phyloP scores from a whole-genome alignment of 768 basidiomycete genomes.

The Hericium erinaceus region DNA sequence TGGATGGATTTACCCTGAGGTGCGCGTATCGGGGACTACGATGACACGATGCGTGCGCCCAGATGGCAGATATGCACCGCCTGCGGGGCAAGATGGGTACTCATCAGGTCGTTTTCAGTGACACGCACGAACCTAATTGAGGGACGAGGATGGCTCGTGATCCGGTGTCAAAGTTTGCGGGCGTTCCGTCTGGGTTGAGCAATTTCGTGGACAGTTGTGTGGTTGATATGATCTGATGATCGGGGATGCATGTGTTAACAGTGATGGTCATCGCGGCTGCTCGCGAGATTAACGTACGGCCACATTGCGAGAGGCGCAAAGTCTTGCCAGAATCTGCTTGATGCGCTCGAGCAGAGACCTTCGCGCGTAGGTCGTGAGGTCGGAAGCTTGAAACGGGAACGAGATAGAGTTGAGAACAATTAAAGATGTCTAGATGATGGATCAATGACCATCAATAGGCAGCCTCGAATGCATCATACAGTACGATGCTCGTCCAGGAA shows the following conservation, averaged over 20 bases:
- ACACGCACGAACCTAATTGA: conserved; percentile 39
- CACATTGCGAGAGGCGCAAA: conserved; percentile 30
- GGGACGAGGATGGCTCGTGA: conserved; percentile 58
- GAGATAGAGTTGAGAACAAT: conserved; percentile 61
- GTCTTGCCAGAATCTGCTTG: conserved; percentile 42
- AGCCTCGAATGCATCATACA: conserved; percentile 22
- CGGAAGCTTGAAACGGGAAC: conserved; percentile 51
- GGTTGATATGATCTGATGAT: conserved; percentile 41
- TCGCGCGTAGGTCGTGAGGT: conserved; percentile 30
- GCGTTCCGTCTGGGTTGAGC: conserved; percentile 50
- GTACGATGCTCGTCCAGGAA: conserved; percentile 36
- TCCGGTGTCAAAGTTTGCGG: conserved; percentile 59
- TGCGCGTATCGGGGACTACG: conserved; percentile 31
- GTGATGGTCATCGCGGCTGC: neutral
- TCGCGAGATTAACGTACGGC: conserved; percentile 1
- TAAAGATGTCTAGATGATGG: conserved; percentile 36
- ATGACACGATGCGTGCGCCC: conserved; percentile 34
- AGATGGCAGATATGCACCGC: conserved; percentile 32
- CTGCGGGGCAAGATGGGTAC: conserved; percentile 11
- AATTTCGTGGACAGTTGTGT: conserved; percentile 66
- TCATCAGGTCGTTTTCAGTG: neutral
- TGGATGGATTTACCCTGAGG: conserved; percentile 28
- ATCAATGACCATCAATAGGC: too few relatives aligned
- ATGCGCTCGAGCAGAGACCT: conserved; percentile 39
- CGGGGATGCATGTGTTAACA: neutral